These are phyloP conservation scores for Kodamaea ohmeri DNA, from an alignment of 1,139 yeast species.

Conservation along the genomic window DNA sequence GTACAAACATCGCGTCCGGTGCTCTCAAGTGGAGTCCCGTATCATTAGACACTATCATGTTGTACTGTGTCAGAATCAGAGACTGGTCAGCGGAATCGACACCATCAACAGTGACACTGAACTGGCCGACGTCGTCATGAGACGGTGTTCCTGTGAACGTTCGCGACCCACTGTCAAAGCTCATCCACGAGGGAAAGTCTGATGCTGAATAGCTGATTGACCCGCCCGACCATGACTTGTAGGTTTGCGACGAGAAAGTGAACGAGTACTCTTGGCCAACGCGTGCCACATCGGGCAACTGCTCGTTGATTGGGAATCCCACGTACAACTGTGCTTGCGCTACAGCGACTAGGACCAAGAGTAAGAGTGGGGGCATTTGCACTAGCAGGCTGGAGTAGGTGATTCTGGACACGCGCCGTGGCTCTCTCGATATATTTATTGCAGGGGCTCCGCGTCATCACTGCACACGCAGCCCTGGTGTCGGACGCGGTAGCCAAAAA, in stretches of 20 bases:
- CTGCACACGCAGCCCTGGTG: too few relatives aligned
- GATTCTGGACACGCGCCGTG: constrained; percentile 1
- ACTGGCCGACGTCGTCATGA: constrained; percentile 39
- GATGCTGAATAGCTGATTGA: constrained; percentile 52
- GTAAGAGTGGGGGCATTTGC: constrained; percentile 2
- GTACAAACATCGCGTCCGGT: constrained; percentile 40
- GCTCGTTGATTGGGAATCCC: constrained; percentile 80
- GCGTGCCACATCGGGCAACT: constrained; percentile 85
- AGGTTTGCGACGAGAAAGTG: constrained; percentile 70
- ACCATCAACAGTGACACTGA: constrained; percentile 56
- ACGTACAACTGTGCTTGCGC: constrained; percentile 37
- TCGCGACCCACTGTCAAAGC: constrained; percentile 60
- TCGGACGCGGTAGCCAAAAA: not conserved
- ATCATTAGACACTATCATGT: constrained; percentile 56
- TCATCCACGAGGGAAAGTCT: constrained; percentile 73
- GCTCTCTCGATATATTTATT: not conserved
- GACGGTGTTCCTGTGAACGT: constrained; percentile 72
- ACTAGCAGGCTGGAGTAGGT: too few relatives aligned
- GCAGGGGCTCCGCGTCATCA: constrained; percentile 1
- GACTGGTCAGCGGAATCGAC: constrained; percentile 54
- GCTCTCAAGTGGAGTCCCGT: constrained; percentile 49
- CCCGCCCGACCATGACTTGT: constrained; percentile 46
- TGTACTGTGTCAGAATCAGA: constrained; percentile 44
- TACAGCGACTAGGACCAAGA: constrained; percentile 14
- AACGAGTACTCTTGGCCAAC: constrained; percentile 62